Evolutionary conservation across 2,329 filamentous ascomycete species (phyloP).

Genomic region (Penicillium sp.): DNA sequence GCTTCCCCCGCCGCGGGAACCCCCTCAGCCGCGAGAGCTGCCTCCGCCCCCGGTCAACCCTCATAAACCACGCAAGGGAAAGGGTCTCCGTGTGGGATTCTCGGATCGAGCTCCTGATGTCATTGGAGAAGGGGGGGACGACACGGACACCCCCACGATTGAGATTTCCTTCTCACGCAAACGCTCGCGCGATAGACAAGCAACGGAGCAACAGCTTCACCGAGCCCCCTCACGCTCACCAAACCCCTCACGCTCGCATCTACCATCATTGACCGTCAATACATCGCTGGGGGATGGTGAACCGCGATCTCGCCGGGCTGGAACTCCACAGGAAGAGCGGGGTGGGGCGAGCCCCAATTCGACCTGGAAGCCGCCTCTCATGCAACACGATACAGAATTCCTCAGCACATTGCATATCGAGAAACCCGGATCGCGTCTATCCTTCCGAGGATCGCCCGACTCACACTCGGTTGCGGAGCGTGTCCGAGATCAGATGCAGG

Average conservation of each 20-base stretch:
- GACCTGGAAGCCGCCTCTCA: conserved; percentile 35
- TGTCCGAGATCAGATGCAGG: conserved; percentile 56
- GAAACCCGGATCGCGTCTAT: conserved; percentile 42
- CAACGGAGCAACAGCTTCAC: conserved; percentile 16
- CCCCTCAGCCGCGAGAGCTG: not conserved
- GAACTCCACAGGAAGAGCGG: conserved; percentile 15
- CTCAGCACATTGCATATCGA: conserved; percentile 38
- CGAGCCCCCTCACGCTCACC: conserved; percentile 15
- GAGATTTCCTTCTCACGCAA: conserved; percentile 65
- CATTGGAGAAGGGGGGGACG: conserved; percentile 91
- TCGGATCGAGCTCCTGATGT: conserved; percentile 72
- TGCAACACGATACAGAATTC: conserved; percentile 44
- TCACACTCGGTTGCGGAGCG: conserved; percentile 52
- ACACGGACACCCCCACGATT: conserved; percentile 71
- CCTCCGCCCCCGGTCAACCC: conserved; percentile 20
- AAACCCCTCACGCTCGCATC: conserved; percentile 21
- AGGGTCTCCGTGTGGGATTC: conserved; percentile 76
- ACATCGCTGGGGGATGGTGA: conserved; percentile 36
- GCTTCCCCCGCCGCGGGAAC: not conserved
- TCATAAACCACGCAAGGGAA: conserved; percentile 54
- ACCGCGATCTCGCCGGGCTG: conserved; percentile 18
- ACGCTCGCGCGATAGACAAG: conserved; percentile 30
- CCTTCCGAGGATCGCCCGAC: conserved; percentile 43
- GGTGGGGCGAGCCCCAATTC: conserved; percentile 22
- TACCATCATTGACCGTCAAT: conserved; percentile 39